A percentile compares a stretch with the other conserved stretches of the same genome.
These are phyloP conservation scores for Thamnidium elegans DNA, from an alignment of 192 early-diverging fungal species.

Conservation along the genomic window DNA sequence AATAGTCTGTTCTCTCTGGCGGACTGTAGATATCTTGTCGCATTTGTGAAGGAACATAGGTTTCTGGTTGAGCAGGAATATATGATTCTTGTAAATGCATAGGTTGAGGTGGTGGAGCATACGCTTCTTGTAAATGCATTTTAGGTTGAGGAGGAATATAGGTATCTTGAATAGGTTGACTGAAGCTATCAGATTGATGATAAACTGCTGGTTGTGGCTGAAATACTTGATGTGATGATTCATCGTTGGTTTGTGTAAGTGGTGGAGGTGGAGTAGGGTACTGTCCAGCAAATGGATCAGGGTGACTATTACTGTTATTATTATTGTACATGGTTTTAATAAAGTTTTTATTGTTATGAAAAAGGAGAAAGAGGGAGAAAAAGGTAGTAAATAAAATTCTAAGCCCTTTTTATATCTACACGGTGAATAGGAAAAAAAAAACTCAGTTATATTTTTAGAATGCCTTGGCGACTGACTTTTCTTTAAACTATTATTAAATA, in stretches of 20 bases:
- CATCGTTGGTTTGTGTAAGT: neutral
- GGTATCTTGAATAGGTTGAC: neutral
- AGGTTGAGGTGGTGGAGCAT: no score
- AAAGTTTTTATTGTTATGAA: neutral
- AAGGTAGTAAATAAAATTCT: neutral
- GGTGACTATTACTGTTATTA: neutral
- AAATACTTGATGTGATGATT: neutral
- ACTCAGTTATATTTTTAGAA: no score
- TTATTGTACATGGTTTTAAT: no score
- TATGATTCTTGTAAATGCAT: neutral
- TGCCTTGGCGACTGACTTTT: no score
- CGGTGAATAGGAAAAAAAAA: no score
- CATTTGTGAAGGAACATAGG: neutral
- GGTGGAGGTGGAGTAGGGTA: constrained; percentile 22
- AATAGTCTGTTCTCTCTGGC: no score
- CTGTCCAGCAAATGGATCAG: constrained; percentile 33
- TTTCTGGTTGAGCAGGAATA: neutral
- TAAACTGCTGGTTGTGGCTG: neutral
- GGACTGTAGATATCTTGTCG: neutral
- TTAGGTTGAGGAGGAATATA: neutral
- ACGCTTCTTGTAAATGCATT: no score
- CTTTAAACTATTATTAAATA: no score
- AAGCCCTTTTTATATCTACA: no score
- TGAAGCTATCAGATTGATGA: no score
- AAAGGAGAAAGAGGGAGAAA: neutral